Conservation (phyloP, 2,329 filamentous ascomycete genomes). For the Davidsoniella eucalypti region DNA sequence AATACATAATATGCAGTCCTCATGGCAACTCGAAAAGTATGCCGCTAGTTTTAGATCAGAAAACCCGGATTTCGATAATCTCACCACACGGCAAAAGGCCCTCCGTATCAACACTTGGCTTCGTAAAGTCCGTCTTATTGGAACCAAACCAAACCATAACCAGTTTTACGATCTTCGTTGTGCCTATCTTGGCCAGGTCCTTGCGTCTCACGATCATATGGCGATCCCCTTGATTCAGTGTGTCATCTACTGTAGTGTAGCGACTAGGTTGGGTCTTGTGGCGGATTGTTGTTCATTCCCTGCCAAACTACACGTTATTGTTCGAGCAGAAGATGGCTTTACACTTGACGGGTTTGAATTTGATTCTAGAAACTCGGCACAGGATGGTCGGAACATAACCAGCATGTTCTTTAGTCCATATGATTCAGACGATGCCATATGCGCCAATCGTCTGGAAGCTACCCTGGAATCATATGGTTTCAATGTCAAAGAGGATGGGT, state of each 20-base stretch:
- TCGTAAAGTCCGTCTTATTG: constrained; percentile 48
- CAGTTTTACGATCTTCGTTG: constrained; percentile 8
- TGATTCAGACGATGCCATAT: constrained; percentile 49
- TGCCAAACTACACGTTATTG: constrained; percentile 68
- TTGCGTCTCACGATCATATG: constrained; percentile 55
- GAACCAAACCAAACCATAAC: constrained; percentile 31
- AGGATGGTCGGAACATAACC: constrained; percentile 13
- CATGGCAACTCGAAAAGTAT: constrained; percentile 46
- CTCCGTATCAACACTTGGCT: constrained; percentile 53
- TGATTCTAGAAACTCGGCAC: constrained; percentile 16
- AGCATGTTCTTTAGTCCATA: constrained; percentile 77
- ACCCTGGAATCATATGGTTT: constrained; percentile 37
- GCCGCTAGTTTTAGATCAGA: constrained; percentile 37
- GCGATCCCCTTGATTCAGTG: constrained; percentile 76
- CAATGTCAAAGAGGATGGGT: constrained; percentile 27
- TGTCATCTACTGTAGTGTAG: constrained; percentile 71
- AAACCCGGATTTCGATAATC: constrained; percentile 33
- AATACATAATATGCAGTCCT: constrained; percentile 30
- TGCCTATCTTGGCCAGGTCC: constrained; percentile 50
- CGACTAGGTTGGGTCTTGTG: constrained; percentile 54
- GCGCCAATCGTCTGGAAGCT: constrained; percentile 37
- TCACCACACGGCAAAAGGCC: constrained; percentile 52
- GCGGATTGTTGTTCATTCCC: constrained; percentile 70
- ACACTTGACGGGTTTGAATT: constrained; percentile 36
- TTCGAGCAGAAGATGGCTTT: constrained; percentile 43